phyloP scores from a whole-genome alignment of 768 basidiomycete species.

The Leccinum uliginosum region DNA sequence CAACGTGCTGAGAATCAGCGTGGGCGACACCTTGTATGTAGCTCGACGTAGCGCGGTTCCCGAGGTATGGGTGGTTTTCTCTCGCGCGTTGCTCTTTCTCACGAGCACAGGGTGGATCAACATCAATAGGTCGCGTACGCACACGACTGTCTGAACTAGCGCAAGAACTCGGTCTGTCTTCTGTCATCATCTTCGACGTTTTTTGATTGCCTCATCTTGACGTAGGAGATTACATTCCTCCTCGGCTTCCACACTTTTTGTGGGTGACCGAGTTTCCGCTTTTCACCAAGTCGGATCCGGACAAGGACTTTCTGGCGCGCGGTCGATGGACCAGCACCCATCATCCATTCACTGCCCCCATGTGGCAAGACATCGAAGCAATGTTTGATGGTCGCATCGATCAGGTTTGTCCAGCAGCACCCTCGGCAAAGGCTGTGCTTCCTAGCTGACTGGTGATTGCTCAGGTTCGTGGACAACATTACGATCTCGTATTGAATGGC shows the following conservation, averaged over 20 bases:
- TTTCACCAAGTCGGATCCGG: constrained; percentile 80
- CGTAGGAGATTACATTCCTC: constrained; percentile 54
- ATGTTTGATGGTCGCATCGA: constrained; percentile 69
- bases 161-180: constrained; percentile 51
- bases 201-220: constrained; percentile 9
- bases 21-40: constrained; percentile 58
- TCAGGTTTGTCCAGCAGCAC: constrained; percentile 34
- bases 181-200: constrained; percentile 5
- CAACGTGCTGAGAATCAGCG: constrained; percentile 38
- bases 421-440: not conserved
- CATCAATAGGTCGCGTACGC: constrained; percentile 68
- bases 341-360: constrained; percentile 95
- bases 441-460: constrained; percentile 4
- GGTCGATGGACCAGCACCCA: constrained; percentile 92
- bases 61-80: constrained; percentile 40
- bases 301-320: constrained; percentile 81
- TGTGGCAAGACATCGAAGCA: constrained; percentile 80
- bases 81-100: constrained; percentile 12
- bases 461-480: constrained; percentile 91
- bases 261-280: constrained; percentile 97
- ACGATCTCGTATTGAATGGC: constrained; percentile 92
- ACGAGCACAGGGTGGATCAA: constrained; percentile 73
- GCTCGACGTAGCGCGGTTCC: constrained; percentile 45
- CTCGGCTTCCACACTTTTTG: constrained; percentile 71
- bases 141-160: constrained; percentile 65